A percentile compares a stretch with the other conserved stretches of the same genome.
Conservation (phyloP, 2,329 filamentous ascomycete genomes). For the Lecanicillium sp. region DNA sequence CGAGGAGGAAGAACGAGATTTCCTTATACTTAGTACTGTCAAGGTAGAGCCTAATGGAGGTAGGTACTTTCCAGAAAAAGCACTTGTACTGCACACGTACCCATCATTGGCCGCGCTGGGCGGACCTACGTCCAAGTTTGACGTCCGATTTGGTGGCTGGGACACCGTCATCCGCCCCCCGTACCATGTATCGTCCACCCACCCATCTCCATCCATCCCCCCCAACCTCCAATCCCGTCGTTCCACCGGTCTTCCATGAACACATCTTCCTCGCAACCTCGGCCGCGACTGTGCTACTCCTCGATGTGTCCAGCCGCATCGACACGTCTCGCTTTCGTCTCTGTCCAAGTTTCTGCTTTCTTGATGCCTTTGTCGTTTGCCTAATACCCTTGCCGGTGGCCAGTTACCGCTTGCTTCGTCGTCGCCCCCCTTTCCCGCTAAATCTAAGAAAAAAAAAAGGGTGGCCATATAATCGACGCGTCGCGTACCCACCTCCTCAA, state of each 20-base stretch:
- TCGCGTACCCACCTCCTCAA: constrained; percentile 10
- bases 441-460: constrained; percentile 1
- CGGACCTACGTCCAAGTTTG: neutral
- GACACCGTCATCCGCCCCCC: neutral
- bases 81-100: too few species aligned
- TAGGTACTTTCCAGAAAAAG: too few species aligned
- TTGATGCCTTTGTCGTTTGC: constrained; percentile 16
- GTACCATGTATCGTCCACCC: neutral
- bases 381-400: neutral
- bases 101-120: too few species aligned
- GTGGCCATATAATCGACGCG: constrained; percentile 7
- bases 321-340: constrained; percentile 14
- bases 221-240: constrained; percentile 6
- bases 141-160: neutral
- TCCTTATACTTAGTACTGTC: too few species aligned
- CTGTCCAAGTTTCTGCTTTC: constrained; percentile 16
- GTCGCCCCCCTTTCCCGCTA: constrained; percentile 6
- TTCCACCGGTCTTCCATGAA: constrained; percentile 1
- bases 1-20: too few species aligned
- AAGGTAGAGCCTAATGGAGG: too few species aligned
- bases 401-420: constrained; percentile 1
- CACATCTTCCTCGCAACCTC: constrained; percentile 6
- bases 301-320: constrained; percentile 25
- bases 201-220: constrained; percentile 3
- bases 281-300: constrained; percentile 6